These are phyloP conservation scores for Wickerhamiella australiensis DNA, from an alignment of 805 yeast species.

Conservation along the genomic window DNA sequence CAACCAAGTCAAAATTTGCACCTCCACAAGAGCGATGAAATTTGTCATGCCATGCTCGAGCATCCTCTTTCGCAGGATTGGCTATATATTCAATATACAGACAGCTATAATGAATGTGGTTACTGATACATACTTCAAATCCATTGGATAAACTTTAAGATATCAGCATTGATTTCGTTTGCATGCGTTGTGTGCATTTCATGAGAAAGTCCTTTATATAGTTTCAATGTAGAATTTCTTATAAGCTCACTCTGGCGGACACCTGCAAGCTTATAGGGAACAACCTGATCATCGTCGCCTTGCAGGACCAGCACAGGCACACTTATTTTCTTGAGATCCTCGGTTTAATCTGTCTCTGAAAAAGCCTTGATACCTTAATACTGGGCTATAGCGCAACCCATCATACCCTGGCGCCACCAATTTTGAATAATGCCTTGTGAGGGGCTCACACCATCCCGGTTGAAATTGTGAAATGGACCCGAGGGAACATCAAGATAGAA, in stretches of 20 bases:
- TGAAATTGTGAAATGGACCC: slow-evolving; percentile 27
- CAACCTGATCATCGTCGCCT: slow-evolving; percentile 16
- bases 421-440: slow-evolving; percentile 7
- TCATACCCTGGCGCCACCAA: slow-evolving; percentile 15
- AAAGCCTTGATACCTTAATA: slow-evolving; percentile 10
- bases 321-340: slow-evolving; percentile 6
- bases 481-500: slow-evolving; percentile 6
- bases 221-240: slow-evolving; percentile 3
- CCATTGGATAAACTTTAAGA: slow-evolving; percentile 2
- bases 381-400: slow-evolving; percentile 5
- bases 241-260: not conserved
- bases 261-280: slow-evolving; percentile 8
- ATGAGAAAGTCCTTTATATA: slow-evolving; percentile 12
- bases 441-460: slow-evolving; percentile 7
- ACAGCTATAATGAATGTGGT: no score
- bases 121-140: not conserved
- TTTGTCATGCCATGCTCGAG: no score
- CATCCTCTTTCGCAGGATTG: no score
- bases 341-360: slow-evolving; percentile 12
- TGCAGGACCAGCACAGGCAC: slow-evolving; percentile 12
- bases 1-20: no score
- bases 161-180: slow-evolving; percentile 18
- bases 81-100: no score
- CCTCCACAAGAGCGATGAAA: no score
- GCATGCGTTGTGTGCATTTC: slow-evolving; percentile 21